These are phyloP conservation scores for Thozetella sp. DNA, from an alignment of 495 filamentous ascomycete species.

Conservation along the genomic window DNA sequence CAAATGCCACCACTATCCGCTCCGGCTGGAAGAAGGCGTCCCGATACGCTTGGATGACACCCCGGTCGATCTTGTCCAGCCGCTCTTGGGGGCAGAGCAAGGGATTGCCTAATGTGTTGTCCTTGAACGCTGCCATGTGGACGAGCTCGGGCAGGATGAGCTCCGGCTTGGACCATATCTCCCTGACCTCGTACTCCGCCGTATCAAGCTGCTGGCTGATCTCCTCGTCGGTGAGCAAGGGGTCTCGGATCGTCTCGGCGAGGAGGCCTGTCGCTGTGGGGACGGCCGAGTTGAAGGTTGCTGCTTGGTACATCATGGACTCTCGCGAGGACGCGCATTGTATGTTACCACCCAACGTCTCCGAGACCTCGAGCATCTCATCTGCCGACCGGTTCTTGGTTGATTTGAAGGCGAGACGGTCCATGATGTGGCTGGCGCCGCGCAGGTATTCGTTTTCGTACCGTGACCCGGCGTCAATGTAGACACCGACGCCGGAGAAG, in stretches of 20 bases:
- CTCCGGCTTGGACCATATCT: constrained; percentile 98
- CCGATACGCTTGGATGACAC: constrained; percentile 76
- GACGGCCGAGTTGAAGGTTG: constrained; percentile 94
- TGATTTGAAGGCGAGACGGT: constrained; percentile 95
- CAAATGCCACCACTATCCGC: constrained; percentile 91
- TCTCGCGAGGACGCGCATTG: constrained; percentile 95
- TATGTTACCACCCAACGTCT: constrained; percentile 89
- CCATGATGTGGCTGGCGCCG: constrained; percentile 95
- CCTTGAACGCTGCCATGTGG: constrained; percentile 91
- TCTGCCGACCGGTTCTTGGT: constrained; percentile 73
- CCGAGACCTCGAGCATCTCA: constrained; percentile 83
- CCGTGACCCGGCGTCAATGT: constrained; percentile 93
- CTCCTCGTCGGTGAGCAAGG: constrained; percentile 87
- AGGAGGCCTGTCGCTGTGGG: constrained; percentile 81
- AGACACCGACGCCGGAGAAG: constrained; percentile 95
- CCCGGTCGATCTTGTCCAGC: constrained; percentile 72
- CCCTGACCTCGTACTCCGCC: constrained; percentile 91
- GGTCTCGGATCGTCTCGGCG: constrained; percentile 92
- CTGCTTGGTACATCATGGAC: constrained; percentile 97
- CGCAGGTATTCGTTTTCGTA: constrained; percentile 86
- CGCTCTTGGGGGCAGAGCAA: constrained; percentile 88
- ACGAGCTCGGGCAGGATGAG: constrained; percentile 94
- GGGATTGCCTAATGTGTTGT: constrained; percentile 94
- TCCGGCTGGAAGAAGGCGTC: constrained; percentile 86
- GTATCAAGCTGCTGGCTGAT: constrained; percentile 84